These are phyloP conservation scores for Candida vaughaniae DNA, from an alignment of 805 yeast genomes.

Conservation along the genomic window DNA sequence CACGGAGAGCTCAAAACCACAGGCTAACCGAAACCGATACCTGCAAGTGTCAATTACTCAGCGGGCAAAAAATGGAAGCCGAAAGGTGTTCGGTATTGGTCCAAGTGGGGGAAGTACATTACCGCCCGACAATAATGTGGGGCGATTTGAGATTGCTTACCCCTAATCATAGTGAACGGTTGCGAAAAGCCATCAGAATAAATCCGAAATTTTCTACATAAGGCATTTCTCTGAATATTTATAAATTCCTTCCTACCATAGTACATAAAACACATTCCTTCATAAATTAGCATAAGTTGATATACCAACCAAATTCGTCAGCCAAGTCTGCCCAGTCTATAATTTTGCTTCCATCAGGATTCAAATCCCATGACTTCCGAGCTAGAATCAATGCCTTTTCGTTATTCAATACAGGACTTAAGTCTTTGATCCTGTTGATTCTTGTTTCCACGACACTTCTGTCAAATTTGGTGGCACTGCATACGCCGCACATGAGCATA, in stretches of 20 bases:
- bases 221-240: too few relatives aligned
- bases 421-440: conserved; percentile 12
- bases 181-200: too few relatives aligned
- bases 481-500: conserved; percentile 24
- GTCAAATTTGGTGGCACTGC: conserved; percentile 21
- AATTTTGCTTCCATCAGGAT: conserved; percentile 14
- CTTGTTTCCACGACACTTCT: conserved; percentile 16
- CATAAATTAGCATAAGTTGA: conserved; percentile 14
- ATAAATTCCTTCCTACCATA: too few relatives aligned
- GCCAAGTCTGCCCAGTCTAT: conserved; percentile 27
- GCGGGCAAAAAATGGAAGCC: too few relatives aligned
- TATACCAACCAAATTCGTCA: conserved; percentile 24
- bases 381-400: conserved; percentile 16
- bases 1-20: background rate
- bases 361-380: conserved; percentile 20
- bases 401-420: conserved; percentile 20
- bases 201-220: too few relatives aligned
- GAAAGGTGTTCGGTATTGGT: too few relatives aligned
- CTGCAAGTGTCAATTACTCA: background rate
- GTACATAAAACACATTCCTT: too few relatives aligned
- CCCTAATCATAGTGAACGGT: too few relatives aligned
- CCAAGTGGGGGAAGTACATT: too few relatives aligned
- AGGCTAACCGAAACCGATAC: background rate
- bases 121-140: too few relatives aligned
- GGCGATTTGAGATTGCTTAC: too few relatives aligned